Percentiles rank a stretch among this genome's conserved stretches.
phyloP scores from a whole-genome alignment of 2,329 filamentous ascomycete genomes.

The Pseudogymnoascus sp. region DNA sequence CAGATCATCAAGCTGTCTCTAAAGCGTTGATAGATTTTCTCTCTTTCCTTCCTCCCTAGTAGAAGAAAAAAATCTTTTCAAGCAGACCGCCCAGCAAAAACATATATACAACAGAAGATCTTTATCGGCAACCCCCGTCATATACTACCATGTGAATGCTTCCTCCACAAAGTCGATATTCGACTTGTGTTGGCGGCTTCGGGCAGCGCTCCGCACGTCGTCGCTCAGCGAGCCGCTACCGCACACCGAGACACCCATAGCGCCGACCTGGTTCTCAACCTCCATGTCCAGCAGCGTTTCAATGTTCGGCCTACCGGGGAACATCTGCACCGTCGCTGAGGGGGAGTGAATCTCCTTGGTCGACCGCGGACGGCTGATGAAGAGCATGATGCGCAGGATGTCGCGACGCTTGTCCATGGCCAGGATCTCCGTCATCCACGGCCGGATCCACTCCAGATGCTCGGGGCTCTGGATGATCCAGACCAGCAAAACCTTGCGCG shows the following conservation, averaged over 20 bases:
- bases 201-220: constrained; percentile 61
- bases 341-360: constrained; percentile 77
- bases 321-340: constrained; percentile 73
- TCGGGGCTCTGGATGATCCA: constrained; percentile 76
- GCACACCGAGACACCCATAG: constrained; percentile 67
- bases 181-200: constrained; percentile 54
- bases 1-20: constrained; percentile 5
- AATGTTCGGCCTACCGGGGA: constrained; percentile 69
- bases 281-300: constrained; percentile 64
- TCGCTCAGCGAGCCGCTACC: constrained; percentile 67
- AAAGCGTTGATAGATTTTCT: constrained; percentile 2
- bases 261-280: constrained; percentile 65
- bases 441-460: constrained; percentile 75
- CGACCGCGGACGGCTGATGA: constrained; percentile 65
- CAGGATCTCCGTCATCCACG: constrained; percentile 76
- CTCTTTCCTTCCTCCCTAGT: background rate
- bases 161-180: constrained; percentile 74
- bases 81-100: constrained; percentile 4
- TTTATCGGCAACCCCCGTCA: constrained; percentile 11
- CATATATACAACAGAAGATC: constrained; percentile 8
- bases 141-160: constrained; percentile 56
- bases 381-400: constrained; percentile 67
- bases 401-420: constrained; percentile 68
- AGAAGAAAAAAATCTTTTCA: background rate
- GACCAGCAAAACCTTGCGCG: constrained; percentile 63